Conservation (phyloP, 2,329 filamentous ascomycete species). For the Alternaria dauci region DNA sequence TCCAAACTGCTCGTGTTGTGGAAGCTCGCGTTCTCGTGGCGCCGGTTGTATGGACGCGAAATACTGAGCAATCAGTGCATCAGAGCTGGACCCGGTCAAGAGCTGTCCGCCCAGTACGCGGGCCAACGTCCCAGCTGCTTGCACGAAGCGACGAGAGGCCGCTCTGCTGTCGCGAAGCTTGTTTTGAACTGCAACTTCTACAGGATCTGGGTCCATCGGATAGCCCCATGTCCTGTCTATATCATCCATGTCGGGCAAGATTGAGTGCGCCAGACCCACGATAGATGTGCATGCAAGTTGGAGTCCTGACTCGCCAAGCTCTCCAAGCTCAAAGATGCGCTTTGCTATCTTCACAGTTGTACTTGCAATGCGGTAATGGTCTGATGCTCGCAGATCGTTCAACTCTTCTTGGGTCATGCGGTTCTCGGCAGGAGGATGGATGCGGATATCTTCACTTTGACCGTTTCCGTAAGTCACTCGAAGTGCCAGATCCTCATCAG, state of each 20-base stretch:
- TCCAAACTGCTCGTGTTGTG: constrained; percentile 62
- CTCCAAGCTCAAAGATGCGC: constrained; percentile 62
- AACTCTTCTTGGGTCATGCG: constrained; percentile 52
- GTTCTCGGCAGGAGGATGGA: constrained; percentile 49
- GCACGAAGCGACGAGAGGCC: constrained; percentile 67
- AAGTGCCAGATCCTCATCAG: constrained; percentile 59
- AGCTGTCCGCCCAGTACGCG: constrained; percentile 64
- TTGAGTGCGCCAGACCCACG: constrained; percentile 51
- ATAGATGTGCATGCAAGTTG: constrained; percentile 54
- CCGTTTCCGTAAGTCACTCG: constrained; percentile 68
- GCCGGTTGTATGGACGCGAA: constrained; percentile 62
- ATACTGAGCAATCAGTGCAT: constrained; percentile 50
- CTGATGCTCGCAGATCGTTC: constrained; percentile 60
- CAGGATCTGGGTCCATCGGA: constrained; percentile 63
- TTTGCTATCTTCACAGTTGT: constrained; percentile 63
- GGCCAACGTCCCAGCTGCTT: constrained; percentile 67
- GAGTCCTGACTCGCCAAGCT: constrained; percentile 44
- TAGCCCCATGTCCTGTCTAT: constrained; percentile 66
- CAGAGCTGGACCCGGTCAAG: constrained; percentile 52
- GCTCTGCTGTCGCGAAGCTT: constrained; percentile 65
- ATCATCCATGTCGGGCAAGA: constrained; percentile 65
- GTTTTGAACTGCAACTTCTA: constrained; percentile 64
- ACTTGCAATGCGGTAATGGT: constrained; percentile 66
- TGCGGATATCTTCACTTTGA: constrained; percentile 65
- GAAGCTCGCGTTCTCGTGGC: constrained; percentile 45